phyloP scores from a whole-genome alignment of 2,329 filamentous ascomycete species.

The Aspergillus transmontanensis region DNA sequence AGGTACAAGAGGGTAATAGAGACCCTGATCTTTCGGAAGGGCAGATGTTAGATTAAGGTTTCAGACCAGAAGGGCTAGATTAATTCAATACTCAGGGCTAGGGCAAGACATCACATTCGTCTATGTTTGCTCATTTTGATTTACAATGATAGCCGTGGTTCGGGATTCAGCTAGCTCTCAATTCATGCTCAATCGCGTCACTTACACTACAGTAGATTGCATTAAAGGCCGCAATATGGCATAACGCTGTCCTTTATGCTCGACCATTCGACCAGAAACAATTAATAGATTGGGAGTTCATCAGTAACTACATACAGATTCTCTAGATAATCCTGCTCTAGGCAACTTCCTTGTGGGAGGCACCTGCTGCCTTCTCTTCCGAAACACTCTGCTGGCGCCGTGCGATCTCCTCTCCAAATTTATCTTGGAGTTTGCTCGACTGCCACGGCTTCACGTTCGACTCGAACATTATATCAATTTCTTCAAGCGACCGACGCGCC shows the following conservation, averaged over 20 bases:
- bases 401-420: slow-evolving; percentile 29
- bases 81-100: neutral
- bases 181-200: no score
- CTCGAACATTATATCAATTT: slow-evolving; percentile 72
- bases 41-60: no score
- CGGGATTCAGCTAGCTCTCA: no score
- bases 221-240: no score
- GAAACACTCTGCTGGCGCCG: slow-evolving; percentile 19
- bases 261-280: no score
- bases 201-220: no score
- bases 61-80: no score
- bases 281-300: no score
- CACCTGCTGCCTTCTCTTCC: slow-evolving; percentile 14
- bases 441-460: slow-evolving; percentile 35
- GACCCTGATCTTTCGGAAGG: no score
- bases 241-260: no score
- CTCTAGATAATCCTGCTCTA: neutral
- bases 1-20: no score
- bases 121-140: neutral
- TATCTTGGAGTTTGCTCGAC: slow-evolving; percentile 25
- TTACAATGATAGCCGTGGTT: neutral
- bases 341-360: slow-evolving; percentile 18
- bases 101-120: neutral
- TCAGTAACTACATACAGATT: neutral
- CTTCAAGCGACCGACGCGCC: slow-evolving; percentile 70